Conservation (phyloP, 2,329 filamentous ascomycete species). For the Fusarium sp. region DNA sequence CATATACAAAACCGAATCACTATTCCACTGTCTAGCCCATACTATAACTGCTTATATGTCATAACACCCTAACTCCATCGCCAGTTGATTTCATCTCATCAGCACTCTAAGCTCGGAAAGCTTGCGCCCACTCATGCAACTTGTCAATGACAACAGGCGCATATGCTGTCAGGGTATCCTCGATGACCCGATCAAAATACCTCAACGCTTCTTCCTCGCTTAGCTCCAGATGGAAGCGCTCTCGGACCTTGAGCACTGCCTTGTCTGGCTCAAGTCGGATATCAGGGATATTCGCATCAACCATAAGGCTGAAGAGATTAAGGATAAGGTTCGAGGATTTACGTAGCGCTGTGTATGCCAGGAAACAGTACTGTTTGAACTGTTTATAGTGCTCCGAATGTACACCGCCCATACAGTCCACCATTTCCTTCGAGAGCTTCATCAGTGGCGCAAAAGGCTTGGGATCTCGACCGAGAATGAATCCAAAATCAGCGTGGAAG, state of each 20-base stretch:
- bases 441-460: constrained; percentile 98
- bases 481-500: constrained; percentile 98
- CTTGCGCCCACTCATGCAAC: constrained; percentile 92
- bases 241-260: constrained; percentile 93
- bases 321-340: constrained; percentile 92
- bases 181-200: constrained; percentile 89
- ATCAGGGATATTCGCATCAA: constrained; percentile 96
- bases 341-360: constrained; percentile 89
- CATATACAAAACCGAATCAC: neutral
- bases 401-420: constrained; percentile 95
- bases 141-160: constrained; percentile 96
- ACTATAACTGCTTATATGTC: neutral
- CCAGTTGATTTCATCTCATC: neutral
- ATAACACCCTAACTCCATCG: constrained; percentile 12
- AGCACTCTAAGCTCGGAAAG: constrained; percentile 75
- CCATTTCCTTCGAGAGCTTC: constrained; percentile 98
- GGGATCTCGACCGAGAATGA: constrained; percentile 95
- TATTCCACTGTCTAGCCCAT: neutral
- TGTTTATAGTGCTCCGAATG: constrained; percentile 83
- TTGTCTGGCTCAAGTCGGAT: constrained; percentile 93
- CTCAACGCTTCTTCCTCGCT: constrained; percentile 92
- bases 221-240: constrained; percentile 91
- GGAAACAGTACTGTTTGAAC: constrained; percentile 96
- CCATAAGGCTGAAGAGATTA: constrained; percentile 96
- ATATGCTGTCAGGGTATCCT: constrained; percentile 88